Evolutionary conservation across 169 alveolate species (phyloP), one percentile per base, ranked within the genome.

Genomic region (Plasmodium falciparum): DNA sequence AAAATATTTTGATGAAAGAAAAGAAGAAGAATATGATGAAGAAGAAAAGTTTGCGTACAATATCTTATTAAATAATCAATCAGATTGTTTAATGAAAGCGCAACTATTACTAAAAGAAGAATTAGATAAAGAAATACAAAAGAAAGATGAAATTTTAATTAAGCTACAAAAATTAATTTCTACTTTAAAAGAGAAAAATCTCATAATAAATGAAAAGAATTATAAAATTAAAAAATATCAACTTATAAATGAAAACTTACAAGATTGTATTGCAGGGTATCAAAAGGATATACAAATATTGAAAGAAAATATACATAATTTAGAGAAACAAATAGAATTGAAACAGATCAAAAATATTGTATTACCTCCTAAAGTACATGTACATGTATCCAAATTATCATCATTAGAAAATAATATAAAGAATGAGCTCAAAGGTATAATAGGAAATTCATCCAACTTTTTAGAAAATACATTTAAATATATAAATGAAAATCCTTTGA

Each of bases 391-490:
- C 7, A 86, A 86, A 17, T 33, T 67, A 2, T 63, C 92, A 7
- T 70, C 92, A 11, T 72, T 86, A 61, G 92, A 86, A 72, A 86
- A 86, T 72, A 86, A 86, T 63, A 61, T 86, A 45, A 86, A 86
- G 52, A 86, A 65, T 45, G 92, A 86, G 15, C 61, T 86, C 5
- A 86, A 86, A 54, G 92, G 65, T 20, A 22, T 86, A 26, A 86
- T 86, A 59, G 92, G 92, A 56, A 86, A 61, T 50, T 86, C 92
- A 11, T 86, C 92, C 17, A 86, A 63, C 26, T 86, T 86, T 47
- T 86, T 86, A 50, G 92, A 73, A 72, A 86, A 52, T n/a, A 86
- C 92, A 24, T 86, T 86, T 72, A 86, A 86, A 65, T 86, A 86
- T 86, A 86, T 86, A 71, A 86, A 86, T 86, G 88, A 70, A 70